phyloP scores from a whole-genome alignment of 2,329 filamentous ascomycete species.

The Calonectria pauciramosa region DNA sequence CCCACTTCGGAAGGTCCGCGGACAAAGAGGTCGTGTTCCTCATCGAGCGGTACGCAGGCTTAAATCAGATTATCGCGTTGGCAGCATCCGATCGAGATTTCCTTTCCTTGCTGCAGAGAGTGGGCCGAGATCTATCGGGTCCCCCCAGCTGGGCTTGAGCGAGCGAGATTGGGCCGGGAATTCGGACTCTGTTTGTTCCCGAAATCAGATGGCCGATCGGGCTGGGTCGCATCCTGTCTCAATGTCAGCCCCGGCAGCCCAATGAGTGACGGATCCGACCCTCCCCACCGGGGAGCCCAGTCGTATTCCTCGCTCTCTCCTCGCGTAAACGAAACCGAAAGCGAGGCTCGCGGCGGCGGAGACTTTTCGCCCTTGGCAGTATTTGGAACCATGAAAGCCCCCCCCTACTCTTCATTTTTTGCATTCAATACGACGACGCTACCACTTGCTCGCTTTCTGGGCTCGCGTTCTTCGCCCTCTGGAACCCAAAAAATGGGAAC shows the following conservation, averaged over 20 bases:
- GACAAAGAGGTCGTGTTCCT: neutral
- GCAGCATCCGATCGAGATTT: neutral
- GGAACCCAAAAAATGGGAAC: neutral
- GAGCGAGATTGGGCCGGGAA: neutral
- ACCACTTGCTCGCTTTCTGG: neutral
- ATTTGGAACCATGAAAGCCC: neutral
- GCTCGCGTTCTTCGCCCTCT: neutral
- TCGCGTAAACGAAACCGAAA: slow-evolving; percentile 1
- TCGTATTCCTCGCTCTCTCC: neutral
- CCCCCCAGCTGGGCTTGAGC: neutral
- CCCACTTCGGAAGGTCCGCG: neutral
- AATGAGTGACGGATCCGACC: neutral
- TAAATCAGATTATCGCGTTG: neutral
- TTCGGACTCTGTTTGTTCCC: neutral
- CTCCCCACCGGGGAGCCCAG: neutral
- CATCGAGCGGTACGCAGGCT: neutral
- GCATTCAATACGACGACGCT: slow-evolving; percentile 3
- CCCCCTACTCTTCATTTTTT: neutral
- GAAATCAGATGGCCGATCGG: neutral
- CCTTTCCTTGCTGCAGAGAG: neutral
- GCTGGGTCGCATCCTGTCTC: neutral
- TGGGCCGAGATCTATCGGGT: neutral
- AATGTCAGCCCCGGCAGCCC: neutral
- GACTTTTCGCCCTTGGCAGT: neutral
- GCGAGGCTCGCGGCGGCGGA: neutral